Evolutionary conservation across 257 asterid genomes (phyloP).

Genomic region (Solanum ossicruentum): DNA sequence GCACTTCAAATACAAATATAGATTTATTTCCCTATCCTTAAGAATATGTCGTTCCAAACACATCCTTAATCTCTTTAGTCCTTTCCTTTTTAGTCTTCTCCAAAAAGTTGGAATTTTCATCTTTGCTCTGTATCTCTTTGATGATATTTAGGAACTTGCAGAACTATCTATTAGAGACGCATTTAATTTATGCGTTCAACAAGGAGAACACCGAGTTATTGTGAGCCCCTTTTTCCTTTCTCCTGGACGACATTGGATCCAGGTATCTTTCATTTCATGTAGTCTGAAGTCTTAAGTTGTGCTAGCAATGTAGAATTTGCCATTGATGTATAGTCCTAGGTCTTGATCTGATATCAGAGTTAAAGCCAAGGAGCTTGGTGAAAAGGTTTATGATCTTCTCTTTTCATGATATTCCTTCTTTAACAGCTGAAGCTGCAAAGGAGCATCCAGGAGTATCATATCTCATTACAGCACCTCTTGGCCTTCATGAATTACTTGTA

Average conservation of each 20-base stretch:
- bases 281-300: not conserved
- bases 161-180: conserved; percentile 90
- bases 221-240: conserved; percentile 94
- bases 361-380: not conserved
- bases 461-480: conserved; percentile 73
- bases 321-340: not conserved
- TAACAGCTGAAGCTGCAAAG: conserved; percentile 92
- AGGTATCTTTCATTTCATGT: conserved; percentile 26
- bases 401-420: conserved; percentile 74
- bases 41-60: not conserved
- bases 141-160: conserved; percentile 61
- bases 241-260: conserved; percentile 95
- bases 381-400: not conserved
- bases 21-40: not conserved
- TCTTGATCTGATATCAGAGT: not conserved
- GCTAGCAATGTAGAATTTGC: not conserved
- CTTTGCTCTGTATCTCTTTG: not conserved
- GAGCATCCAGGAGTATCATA: conserved; percentile 82
- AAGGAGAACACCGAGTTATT: conserved; percentile 73
- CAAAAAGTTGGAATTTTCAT: not conserved
- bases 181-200: conserved; percentile 61
- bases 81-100: not conserved
- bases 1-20: not conserved
- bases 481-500: conserved; percentile 71
- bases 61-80: not conserved